Evolutionary conservation across 257 asterid genomes (phyloP).

Genomic region (Marsdenia floribunda): DNA sequence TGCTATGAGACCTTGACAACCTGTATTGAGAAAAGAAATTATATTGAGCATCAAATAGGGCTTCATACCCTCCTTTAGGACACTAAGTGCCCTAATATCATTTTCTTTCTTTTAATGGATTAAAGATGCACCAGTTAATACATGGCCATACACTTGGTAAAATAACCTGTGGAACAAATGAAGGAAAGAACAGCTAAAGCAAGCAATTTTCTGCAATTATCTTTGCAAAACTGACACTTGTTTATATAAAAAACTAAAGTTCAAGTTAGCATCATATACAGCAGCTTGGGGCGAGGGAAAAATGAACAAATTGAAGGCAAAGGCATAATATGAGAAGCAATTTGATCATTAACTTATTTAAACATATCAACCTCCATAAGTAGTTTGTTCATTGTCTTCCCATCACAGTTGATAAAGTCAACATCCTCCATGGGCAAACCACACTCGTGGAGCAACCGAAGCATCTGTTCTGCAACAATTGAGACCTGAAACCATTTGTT

Average conservation of each 20-base stretch:
- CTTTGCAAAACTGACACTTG: background rate
- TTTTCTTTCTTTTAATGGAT: no score
- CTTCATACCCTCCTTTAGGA: background rate
- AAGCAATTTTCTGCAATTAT: background rate
- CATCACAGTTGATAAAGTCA: conserved; percentile 90
- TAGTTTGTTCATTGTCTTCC: conserved; percentile 77
- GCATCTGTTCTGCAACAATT: conserved; percentile 92
- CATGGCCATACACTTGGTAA: background rate
- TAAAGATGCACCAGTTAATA: no score
- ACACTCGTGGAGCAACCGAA: conserved; percentile 82
- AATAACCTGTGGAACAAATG: background rate
- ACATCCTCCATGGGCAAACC: conserved; percentile 85
- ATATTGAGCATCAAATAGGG: no score
- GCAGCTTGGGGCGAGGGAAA: background rate
- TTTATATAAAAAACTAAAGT: background rate
- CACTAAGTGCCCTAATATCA: no score
- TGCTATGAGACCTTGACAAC: background rate
- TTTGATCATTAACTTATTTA: background rate
- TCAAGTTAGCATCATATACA: background rate
- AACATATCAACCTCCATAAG: conserved; percentile 65
- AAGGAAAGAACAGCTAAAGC: background rate
- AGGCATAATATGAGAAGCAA: background rate
- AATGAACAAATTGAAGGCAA: background rate
- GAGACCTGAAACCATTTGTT: conserved; percentile 46
- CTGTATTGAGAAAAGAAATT: background rate